Base-by-base conservation (phyloP, 306 rosid species). In the Canavalia ensiformis region DNA sequence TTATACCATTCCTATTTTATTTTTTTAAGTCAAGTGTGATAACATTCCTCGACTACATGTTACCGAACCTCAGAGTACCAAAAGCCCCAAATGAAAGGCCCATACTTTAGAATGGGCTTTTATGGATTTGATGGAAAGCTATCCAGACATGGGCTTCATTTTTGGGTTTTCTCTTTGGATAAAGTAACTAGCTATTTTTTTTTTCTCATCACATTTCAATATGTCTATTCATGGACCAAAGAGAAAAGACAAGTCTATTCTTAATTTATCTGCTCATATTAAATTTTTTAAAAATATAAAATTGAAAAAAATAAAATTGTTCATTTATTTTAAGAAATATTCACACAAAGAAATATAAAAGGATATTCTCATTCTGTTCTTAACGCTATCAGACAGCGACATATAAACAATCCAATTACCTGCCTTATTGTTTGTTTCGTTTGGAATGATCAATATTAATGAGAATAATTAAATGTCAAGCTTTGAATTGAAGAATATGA, bases 371-470 rank as follows among this genome's bases (percentile, higher is more conserved):
- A 47, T 46, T 45, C 25, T 45, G n/a, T 25, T 44, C 39, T 9
- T 45, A 44, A 68, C 52, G 39, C 18, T 11, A 71, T 50, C 1
- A 34, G 62, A 34, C 62, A 71, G 34, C 0, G 60, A 51, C 76
- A 71, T 34, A 34, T 51, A 31, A 51, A 71, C 76, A 33, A 71
- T 50, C 12, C 4, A 50, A 71, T 7, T 51, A 71, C 76, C 34
- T 51, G 62, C 33, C 63, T 34, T 7, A 7, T 33, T 51, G 46
- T 50, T 71, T 71, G 46, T 50, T 49, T 71, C 49, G 7, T 71
- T 71, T 71, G 75, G 75, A 71, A 71, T 13, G 49, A 51, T 47
- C 6, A 47, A 30, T 70, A 5, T 49, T 31, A 47, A 70, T 31
- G 28, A 70, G 44, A 30, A 31, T 41, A 70, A 4, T 30, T 46